These are phyloP conservation scores for Rhazya stricta DNA, from an alignment of 257 asterid genomes.

Conservation along the genomic window DNA sequence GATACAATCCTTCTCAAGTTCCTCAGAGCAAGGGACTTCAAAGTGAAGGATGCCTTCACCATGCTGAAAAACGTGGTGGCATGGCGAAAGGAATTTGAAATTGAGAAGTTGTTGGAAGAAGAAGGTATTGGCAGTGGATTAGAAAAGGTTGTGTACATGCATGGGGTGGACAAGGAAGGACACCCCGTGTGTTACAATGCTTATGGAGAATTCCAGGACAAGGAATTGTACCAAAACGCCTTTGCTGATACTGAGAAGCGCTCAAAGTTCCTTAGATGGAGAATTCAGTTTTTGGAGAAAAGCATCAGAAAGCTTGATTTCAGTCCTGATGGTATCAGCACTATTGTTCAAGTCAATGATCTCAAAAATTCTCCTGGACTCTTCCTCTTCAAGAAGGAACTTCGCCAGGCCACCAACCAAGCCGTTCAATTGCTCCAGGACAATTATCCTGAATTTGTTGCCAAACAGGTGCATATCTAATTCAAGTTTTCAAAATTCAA, in stretches of 20 bases:
- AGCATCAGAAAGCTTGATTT: slow-evolving; percentile 76
- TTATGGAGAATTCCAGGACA: slow-evolving; percentile 82
- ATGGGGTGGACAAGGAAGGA: slow-evolving; percentile 81
- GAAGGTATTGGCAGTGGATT: slow-evolving; percentile 53
- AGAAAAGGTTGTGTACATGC: slow-evolving; percentile 70
- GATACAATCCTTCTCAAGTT: slow-evolving; percentile 85
- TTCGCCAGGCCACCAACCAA: slow-evolving; percentile 75
- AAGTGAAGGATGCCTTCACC: slow-evolving; percentile 77
- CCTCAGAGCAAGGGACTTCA: slow-evolving; percentile 83
- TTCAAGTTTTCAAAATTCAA: neutral
- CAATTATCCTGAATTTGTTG: slow-evolving; percentile 93
- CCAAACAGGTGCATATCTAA: slow-evolving; percentile 63
- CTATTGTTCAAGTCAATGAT: slow-evolving; percentile 81
- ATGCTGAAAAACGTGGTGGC: slow-evolving; percentile 83
- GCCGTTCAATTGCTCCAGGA: slow-evolving; percentile 90
- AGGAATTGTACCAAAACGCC: slow-evolving; percentile 71
- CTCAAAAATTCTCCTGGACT: slow-evolving; percentile 82
- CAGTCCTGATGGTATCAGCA: slow-evolving; percentile 70
- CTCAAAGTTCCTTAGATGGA: slow-evolving; percentile 65
- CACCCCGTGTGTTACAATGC: slow-evolving; percentile 89
- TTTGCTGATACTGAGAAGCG: slow-evolving; percentile 84
- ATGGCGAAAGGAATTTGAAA: slow-evolving; percentile 77
- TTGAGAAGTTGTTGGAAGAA: slow-evolving; percentile 59
- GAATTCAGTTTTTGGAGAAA: slow-evolving; percentile 75
- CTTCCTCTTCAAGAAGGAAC: slow-evolving; percentile 72